Evolutionary conservation across 2,329 filamentous ascomycete species (phyloP).

Genomic region (Waltergamsia citrina): DNA sequence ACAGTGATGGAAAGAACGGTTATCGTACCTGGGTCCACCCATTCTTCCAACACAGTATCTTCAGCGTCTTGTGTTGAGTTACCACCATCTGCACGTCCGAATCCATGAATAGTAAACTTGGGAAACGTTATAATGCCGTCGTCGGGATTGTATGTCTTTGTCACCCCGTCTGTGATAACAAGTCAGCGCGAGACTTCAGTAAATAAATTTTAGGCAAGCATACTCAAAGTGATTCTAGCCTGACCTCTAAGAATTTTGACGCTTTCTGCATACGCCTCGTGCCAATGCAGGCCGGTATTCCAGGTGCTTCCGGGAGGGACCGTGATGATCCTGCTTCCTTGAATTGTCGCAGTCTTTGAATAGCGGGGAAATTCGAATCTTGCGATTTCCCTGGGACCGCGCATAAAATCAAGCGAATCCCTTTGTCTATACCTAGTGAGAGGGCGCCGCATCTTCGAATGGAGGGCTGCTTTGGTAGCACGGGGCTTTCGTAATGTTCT

Average conservation of each 20-base stretch:
- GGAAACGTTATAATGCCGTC: slow-evolving; percentile 1
- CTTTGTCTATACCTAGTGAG: neutral
- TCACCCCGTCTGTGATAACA: neutral
- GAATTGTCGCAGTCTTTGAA: neutral
- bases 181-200: neutral
- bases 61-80: neutral
- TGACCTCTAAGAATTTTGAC: neutral
- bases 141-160: neutral
- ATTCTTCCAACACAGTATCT: slow-evolving; percentile 2
- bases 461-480: neutral
- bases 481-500: too few relatives aligned
- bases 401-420: neutral
- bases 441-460: neutral
- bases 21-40: slow-evolving; percentile 1
- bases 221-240: neutral
- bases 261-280: slow-evolving; percentile 1
- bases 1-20: neutral
- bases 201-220: too few relatives aligned
- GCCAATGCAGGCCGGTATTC: slow-evolving; percentile 1
- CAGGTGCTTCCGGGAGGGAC: neutral
- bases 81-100: slow-evolving; percentile 1
- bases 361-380: neutral
- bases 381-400: neutral
- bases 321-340: slow-evolving; percentile 1
- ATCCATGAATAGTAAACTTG: slow-evolving; percentile 1